Conservation (phyloP, 2,329 filamentous ascomycete genomes). For the Cercospora sp. region DNA sequence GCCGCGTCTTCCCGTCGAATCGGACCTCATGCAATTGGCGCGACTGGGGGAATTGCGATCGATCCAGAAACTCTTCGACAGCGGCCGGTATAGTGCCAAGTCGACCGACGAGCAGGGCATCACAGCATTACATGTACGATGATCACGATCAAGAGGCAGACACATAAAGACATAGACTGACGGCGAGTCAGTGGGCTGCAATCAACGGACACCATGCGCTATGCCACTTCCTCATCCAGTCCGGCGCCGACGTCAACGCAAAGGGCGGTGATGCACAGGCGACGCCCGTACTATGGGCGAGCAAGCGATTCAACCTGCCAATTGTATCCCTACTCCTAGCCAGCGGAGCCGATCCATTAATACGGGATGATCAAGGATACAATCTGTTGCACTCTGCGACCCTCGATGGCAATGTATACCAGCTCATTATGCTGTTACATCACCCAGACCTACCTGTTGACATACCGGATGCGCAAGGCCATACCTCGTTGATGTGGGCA, state of each 20-base stretch:
- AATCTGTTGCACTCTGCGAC: constrained; percentile 97
- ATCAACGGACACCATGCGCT: constrained; percentile 99
- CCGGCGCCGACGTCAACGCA: constrained; percentile 86
- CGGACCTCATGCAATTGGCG: constrained; percentile 95
- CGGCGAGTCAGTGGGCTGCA: constrained; percentile 76
- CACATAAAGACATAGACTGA: constrained; percentile 25
- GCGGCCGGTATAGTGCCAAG: constrained; percentile 75
- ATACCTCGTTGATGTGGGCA: constrained; percentile 97
- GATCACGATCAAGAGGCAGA: constrained; percentile 1
- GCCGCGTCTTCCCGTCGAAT: constrained; percentile 55
- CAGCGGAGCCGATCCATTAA: constrained; percentile 86
- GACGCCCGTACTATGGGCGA: constrained; percentile 94
- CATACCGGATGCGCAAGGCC: constrained; percentile 82
- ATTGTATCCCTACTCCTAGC: constrained; percentile 89
- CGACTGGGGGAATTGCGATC: constrained; percentile 80
- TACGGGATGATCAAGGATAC: constrained; percentile 93
- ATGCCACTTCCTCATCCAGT: constrained; percentile 89
- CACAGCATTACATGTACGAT: constrained; percentile 82
- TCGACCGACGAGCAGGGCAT: constrained; percentile 91
- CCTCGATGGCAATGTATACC: constrained; percentile 91
- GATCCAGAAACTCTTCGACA: constrained; percentile 88
- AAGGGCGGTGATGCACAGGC: constrained; percentile 95
- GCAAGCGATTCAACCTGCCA: constrained; percentile 95
- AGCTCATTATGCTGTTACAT: constrained; percentile 86
- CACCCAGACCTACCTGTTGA: constrained; percentile 89